Evolutionary conservation across 1,284 basidiomycete genomes (phyloP).

Genomic region (Ceratobasidium papillatum): DNA sequence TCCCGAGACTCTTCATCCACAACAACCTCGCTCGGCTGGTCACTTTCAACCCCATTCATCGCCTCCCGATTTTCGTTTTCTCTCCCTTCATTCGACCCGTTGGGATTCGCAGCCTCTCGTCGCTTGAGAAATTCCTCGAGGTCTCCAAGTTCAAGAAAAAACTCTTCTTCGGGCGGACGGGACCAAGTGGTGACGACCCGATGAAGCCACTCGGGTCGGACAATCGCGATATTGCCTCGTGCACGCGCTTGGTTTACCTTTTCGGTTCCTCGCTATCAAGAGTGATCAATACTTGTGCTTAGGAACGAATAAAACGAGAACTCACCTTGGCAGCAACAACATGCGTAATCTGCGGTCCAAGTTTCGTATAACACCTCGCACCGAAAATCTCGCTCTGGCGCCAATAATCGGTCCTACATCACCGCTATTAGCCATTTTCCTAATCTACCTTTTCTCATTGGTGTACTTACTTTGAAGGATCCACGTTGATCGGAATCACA

Average conservation of each 20-base stretch:
- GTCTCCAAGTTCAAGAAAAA: slow-evolving; percentile 45
- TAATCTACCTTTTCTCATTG: not conserved
- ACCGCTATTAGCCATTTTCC: not conserved
- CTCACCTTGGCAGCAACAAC: slow-evolving; percentile 87
- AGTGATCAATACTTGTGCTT: slow-evolving; percentile 73
- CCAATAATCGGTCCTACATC: slow-evolving; percentile 81
- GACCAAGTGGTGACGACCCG: slow-evolving; percentile 43
- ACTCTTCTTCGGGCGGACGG: slow-evolving; percentile 43
- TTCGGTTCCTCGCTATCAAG: slow-evolving; percentile 33
- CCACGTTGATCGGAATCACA: slow-evolving; percentile 86
- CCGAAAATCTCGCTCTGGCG: slow-evolving; percentile 87
- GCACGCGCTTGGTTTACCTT: slow-evolving; percentile 41
- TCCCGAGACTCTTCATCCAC: slow-evolving; percentile 50
- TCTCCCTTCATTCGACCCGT: slow-evolving; percentile 52
- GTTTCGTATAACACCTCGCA: slow-evolving; percentile 76
- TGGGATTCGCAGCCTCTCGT: slow-evolving; percentile 59
- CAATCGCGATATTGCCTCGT: slow-evolving; percentile 36
- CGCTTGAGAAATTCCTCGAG: slow-evolving; percentile 47
- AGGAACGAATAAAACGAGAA: slow-evolving; percentile 49
- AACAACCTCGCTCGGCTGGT: slow-evolving; percentile 50
- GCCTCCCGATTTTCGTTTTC: slow-evolving; percentile 84
- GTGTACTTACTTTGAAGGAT: slow-evolving; percentile 65
- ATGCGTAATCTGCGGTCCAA: slow-evolving; percentile 81
- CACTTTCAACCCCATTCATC: slow-evolving; percentile 62
- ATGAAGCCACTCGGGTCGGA: slow-evolving; percentile 41